Base-by-base conservation (phyloP, 2,329 filamentous ascomycete species). In the Magnaporthiopsis poae region DNA sequence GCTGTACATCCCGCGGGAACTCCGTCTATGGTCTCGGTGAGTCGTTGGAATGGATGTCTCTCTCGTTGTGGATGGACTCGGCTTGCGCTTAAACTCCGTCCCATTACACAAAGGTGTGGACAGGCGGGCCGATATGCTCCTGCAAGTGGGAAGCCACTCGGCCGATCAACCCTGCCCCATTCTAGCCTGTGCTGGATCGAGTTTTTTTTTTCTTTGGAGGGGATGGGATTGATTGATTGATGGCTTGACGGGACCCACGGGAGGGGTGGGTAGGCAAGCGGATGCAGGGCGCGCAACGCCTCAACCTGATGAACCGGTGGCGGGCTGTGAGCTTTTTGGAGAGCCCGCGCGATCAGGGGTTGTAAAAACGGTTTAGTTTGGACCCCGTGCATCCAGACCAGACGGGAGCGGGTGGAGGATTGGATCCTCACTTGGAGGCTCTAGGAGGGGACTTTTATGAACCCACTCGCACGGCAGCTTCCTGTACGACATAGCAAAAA, bases 381-480 rank as follows among this genome's bases (percentile, higher is more conserved):
- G 29, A 31, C 61, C 61, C 61, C 61, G 61, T 33, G 15, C 21
- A 29, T 33, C 61, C 29, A 33, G 61, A 33, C 27, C 21, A 62
- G 60, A 25, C 25, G 60, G 60, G 60, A 61, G 60, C 60, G 25
- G 60, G 60, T 31, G 29, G 52, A 63, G 39, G 52, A 63, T 27
- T 63, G 63, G 64, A 65, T 61, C 64, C 31, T 61, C 33, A 60
- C 29, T 65, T 65, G 64, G 64, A 65, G 64, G 64, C 64, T 65
- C 64, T 65, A 15, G 64, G 64, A 65, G 64, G 64, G 64, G 56
- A 36, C 60, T 29, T 60, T 9, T 13, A 60, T 13, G 64, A 65
- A 65, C 60, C 64, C 64, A 65, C 64, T 62, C 61, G 27, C 61
- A 62, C 61, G 61, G 61, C 27, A 62, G 31, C 61, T 39, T 62